Evolutionary conservation across 2,329 filamentous ascomycete genomes (phyloP), one percentile per base, ranked within the genome.

Genomic region (Macrophomina phaseolina): DNA sequence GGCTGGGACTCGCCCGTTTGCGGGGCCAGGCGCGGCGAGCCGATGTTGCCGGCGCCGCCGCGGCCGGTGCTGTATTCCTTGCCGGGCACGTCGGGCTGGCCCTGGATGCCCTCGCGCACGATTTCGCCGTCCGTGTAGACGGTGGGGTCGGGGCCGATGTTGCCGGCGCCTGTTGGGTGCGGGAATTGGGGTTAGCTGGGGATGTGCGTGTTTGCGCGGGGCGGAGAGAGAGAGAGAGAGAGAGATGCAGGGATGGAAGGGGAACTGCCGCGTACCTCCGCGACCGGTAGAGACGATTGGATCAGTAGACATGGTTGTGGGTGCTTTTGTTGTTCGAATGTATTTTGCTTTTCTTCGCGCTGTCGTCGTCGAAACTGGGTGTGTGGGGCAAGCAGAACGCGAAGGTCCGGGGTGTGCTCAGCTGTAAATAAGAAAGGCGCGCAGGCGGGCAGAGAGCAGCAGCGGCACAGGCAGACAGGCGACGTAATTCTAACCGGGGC

Each of bases 251-350:
- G 1, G 49, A 14, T 18, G 28, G 40, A 36, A 32, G 30, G 32
- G 18, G 12, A 14, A 11, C 18, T 5, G 51, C 30, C 51, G 68
- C 73, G 51, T 77, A 84, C 84, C 84, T 75, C 84, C 84, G 68
- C 84, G 82, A 65, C 84, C 84, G 69, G 85, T 84, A 16, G 84
- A 85, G 67, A 83, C 80, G 64, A 81, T 74, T 5, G 74, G 75
- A 48, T 67, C 65, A 38, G 52, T 51, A 40, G 63, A 23, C 63
- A 65, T 65, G 52, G 51, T 65, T 51, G 23, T 14, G 23, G 14
- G 28, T 23, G 36, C 14, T 11, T 52, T 52, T 16, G 52, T 18
- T 36, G 28, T 16, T 36, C 23, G 23, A 23, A 23, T 23, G 23
- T 23, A 23, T 49, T 45, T 51, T 55, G 38, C 14, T 46, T 16